Evolutionary conservation across 306 rosid species (phyloP), one percentile per base, ranked within the genome.

Genomic region (Lathyrus tuberosus): DNA sequence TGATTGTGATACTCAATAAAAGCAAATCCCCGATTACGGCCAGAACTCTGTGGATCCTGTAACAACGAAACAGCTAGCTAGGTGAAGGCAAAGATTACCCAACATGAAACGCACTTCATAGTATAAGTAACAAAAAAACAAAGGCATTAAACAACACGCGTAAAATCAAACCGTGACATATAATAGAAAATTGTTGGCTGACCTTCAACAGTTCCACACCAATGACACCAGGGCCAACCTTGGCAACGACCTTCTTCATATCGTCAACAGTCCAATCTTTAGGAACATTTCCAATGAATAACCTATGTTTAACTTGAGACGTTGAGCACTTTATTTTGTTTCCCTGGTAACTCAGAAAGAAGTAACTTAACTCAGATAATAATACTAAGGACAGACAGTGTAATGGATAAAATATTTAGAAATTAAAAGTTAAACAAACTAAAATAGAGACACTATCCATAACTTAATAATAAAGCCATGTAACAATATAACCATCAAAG

Each of bases 211-310:
- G 80, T 72, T 87, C 91, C 61, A 87, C 81, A 70, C 85, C 58
- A 73, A 71, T 69, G 11, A 87, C 85, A 70, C 96, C 91, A n/a
- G 91, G 93, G 10, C 96, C 91, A 78, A 80, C 43, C 15, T 56
- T 75, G 16, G 73, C 67, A 41, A 89, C 84, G 52, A 56, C 83
- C 65, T 75, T 85, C 84, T 72, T 82, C 87, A 89, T 65, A 72
- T 85, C 80, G 26, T 77, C 80, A 58, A 78, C 83, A 6, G 77
- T 85, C 96, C 96, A 89, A 33, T 26, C 69, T 76, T 76, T 87
- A 38, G 96, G 96, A 69, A 89, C 81, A 76, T 87, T 87, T 33
- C 91, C 93, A 51, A 89, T 85, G 79, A 85, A 89, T 72, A 89
- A 75, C 61, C 78, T 72, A 65, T 85, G 86, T 82, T 87, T 87